These are phyloP conservation scores for Cladophialophora bantiana DNA, from an alignment of 2,329 filamentous ascomycete genomes.

Conservation along the genomic window DNA sequence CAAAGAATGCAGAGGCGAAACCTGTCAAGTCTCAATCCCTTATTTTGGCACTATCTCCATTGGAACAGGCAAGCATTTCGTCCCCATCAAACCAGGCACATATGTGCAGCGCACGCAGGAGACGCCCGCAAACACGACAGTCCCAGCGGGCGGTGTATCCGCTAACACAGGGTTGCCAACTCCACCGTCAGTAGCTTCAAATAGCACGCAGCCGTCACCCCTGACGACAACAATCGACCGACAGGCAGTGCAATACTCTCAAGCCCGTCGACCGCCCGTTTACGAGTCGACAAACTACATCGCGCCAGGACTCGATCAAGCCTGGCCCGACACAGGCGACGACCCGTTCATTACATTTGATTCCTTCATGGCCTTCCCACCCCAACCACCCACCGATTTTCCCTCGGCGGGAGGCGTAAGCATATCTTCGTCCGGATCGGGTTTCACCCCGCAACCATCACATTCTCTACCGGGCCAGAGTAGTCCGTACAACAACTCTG, in stretches of 20 bases:
- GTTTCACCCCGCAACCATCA: slow-evolving; percentile 33
- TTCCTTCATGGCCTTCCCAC: slow-evolving; percentile 41
- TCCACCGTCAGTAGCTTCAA: slow-evolving; percentile 36
- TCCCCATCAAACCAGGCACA: slow-evolving; percentile 37
- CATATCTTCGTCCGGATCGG: slow-evolving; percentile 16
- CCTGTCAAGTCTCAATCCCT: slow-evolving; percentile 53
- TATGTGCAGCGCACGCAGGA: slow-evolving; percentile 27
- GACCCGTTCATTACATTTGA: slow-evolving; percentile 42
- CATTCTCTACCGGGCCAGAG: slow-evolving; percentile 26
- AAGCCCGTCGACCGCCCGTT: slow-evolving; percentile 15
- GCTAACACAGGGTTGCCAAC: slow-evolving; percentile 38
- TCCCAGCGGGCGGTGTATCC: slow-evolving; percentile 8
- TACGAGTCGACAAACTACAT: slow-evolving; percentile 33
- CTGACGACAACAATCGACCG: slow-evolving; percentile 32
- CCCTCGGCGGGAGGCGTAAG: slow-evolving; percentile 28
- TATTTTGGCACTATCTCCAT: slow-evolving; percentile 56
- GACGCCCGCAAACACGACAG: slow-evolving; percentile 7
- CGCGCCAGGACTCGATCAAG: slow-evolving; percentile 31
- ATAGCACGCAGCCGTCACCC: slow-evolving; percentile 37
- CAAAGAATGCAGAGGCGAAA: slow-evolving; percentile 29
- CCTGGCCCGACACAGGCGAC: slow-evolving; percentile 32
- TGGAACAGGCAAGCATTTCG: slow-evolving; percentile 46
- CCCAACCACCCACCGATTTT: slow-evolving; percentile 29
- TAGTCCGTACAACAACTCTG: slow-evolving; percentile 28
- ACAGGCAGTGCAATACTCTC: slow-evolving; percentile 12